Evolutionary conservation across 2,329 filamentous ascomycete species (phyloP).

Genomic region (Didymellaceae sp.): DNA sequence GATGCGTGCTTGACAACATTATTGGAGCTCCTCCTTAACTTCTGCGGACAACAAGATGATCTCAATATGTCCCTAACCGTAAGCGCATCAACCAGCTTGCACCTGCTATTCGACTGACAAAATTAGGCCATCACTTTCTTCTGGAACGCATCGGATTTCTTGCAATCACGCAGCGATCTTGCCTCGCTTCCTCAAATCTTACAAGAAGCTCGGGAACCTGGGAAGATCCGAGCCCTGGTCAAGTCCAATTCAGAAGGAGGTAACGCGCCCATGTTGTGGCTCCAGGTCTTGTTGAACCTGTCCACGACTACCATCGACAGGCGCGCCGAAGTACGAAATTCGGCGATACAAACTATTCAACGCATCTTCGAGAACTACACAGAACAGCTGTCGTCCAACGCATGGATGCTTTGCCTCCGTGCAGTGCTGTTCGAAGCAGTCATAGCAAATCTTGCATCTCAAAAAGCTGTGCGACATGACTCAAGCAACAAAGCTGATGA

Average conservation of each 20-base stretch:
- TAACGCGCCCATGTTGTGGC: conserved; percentile 77
- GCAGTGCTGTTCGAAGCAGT: conserved; percentile 81
- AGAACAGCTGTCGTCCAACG: conserved; percentile 75
- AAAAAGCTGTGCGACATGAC: conserved; percentile 28
- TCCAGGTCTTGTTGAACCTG: conserved; percentile 74
- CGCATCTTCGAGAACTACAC: conserved; percentile 93
- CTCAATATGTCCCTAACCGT: conserved; percentile 94
- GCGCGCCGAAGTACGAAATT: conserved; percentile 78
- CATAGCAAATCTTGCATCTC: conserved; percentile 61
- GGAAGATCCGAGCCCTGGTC: conserved; percentile 64
- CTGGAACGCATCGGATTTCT: conserved; percentile 91
- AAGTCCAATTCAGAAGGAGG: conserved; percentile 64
- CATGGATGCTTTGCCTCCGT: conserved; percentile 84
- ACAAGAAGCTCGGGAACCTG: conserved; percentile 43
- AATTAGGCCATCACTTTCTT: conserved; percentile 86
- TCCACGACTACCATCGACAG: conserved; percentile 75
- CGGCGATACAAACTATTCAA: conserved; percentile 87
- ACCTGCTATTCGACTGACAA: conserved; percentile 10
- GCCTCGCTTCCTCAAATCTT: conserved; percentile 41
- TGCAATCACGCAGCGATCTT: conserved; percentile 61
- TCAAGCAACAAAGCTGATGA: conserved; percentile 26
- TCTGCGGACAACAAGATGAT: conserved; percentile 88
- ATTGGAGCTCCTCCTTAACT: conserved; percentile 86
- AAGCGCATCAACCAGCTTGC: conserved; percentile 39
- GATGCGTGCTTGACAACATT: conserved; percentile 76